Evolutionary conservation across 352 stramenopile species (phyloP).

Genomic region (Phytophthora lateralis): DNA sequence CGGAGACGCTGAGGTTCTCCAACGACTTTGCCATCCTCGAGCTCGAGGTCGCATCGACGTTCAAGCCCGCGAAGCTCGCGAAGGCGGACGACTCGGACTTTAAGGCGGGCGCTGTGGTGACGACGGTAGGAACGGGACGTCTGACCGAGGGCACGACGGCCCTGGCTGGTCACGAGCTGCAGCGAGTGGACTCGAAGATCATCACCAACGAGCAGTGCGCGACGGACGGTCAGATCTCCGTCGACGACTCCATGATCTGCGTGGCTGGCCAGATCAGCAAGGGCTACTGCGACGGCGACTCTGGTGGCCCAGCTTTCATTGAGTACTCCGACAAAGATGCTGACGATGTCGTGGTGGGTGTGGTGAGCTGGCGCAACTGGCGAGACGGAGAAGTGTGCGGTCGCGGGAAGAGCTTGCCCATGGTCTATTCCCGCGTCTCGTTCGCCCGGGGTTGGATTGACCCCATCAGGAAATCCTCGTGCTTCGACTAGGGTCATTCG

Average conservation of each 20-base stretch:
- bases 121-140: slow-evolving; percentile 31
- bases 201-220: slow-evolving; percentile 48
- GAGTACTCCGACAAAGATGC: slow-evolving; percentile 30
- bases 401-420: slow-evolving; percentile 45
- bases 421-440: slow-evolving; percentile 62
- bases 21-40: slow-evolving; percentile 69
- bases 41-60: slow-evolving; percentile 42
- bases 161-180: slow-evolving; percentile 27
- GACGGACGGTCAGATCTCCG: slow-evolving; percentile 18
- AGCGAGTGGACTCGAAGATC: slow-evolving; percentile 45
- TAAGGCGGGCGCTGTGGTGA: slow-evolving; percentile 31
- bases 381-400: slow-evolving; percentile 55
- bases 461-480: slow-evolving; percentile 29
- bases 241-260: slow-evolving; percentile 64
- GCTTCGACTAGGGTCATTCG: slow-evolving; percentile 23
- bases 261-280: slow-evolving; percentile 48
- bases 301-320: slow-evolving; percentile 52
- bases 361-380: slow-evolving; percentile 63
- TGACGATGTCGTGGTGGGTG: slow-evolving; percentile 49
- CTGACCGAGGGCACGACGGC: slow-evolving; percentile 28
- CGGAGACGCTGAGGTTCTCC: slow-evolving; percentile 21
- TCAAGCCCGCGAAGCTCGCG: slow-evolving; percentile 40
- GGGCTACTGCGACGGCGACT: slow-evolving; percentile 68
- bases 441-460: slow-evolving; percentile 53
- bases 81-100: slow-evolving; percentile 34